phyloP scores from a whole-genome alignment of 345 rosid species.

The Melaleuca quinquenervia region DNA sequence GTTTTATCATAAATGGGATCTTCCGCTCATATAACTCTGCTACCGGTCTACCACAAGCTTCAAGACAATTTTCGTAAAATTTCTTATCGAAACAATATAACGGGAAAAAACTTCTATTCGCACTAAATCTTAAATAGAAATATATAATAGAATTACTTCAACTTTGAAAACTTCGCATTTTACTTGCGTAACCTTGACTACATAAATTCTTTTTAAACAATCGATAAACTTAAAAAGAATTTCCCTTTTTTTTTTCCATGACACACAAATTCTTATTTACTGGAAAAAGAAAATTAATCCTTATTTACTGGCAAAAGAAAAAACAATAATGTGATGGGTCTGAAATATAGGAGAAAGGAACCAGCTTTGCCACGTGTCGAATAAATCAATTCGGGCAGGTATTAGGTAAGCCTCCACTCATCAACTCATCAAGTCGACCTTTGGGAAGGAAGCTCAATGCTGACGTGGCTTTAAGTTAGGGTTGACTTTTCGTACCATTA shows the following conservation, averaged over 20 bases:
- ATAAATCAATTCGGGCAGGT: neutral
- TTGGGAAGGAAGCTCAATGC: no score
- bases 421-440: neutral
- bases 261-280: neutral
- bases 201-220: neutral
- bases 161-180: neutral
- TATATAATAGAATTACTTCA: neutral
- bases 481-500: neutral
- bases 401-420: neutral
- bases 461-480: neutral
- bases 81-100: neutral
- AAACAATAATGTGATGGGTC: neutral
- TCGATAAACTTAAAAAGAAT: neutral
- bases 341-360: neutral
- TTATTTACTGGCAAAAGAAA: neutral
- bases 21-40: neutral
- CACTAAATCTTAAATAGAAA: neutral
- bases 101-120: fast-evolving
- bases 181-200: neutral
- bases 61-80: neutral
- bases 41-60: no score
- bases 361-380: neutral
- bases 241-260: neutral
- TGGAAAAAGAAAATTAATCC: no score
- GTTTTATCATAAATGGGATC: neutral